Evolutionary conservation across 352 stramenopile species (phyloP), one percentile per base, ranked within the genome.

Genomic region (Thalassiosira pacifica): DNA sequence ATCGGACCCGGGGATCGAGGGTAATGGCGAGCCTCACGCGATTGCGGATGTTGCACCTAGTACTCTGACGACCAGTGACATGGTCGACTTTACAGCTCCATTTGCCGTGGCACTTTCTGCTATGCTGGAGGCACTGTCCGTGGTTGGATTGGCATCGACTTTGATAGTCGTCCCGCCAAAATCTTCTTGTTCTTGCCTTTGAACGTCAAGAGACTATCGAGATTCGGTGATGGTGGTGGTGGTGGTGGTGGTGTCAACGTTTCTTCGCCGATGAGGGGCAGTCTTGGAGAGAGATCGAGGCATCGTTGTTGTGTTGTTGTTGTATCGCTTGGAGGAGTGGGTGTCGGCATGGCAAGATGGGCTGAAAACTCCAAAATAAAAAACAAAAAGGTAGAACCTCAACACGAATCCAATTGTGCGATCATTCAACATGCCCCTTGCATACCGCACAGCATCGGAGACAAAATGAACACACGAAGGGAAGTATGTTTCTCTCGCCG

Each of bases 381-480:
- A 96, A 0, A 95, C 91, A 84, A 95, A 96, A 0, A 94, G 74
- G 78, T 94, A 94, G 53, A 95, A 94, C 37, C 92, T 53, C 10
- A 95, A 42, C 0, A 96, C 85, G 80, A 90, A 95, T 57, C 92
- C 92, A 65, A 94, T 80, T 6, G 91, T 96, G 71, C 90, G 75
- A 65, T 87, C 80, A 65, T 89, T 90, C 11, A 94, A 55, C 53
- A 89, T 87, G 26, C 88, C 87, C 66, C 85, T 22, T 67, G 86
- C 80, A 83, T 84, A 90, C 26, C 83, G 55, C 60, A 93, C 45
- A 45, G 87, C 86, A 75, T 92, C 79, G 11, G 87, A 79, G 63
- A 94, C 90, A 89, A 96, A 95, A 57, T 96, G 90, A 2, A 95
- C 88, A 78, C 91, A 94, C 18, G 82, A 77, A 61, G 76, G 59